Evolutionary conservation across 306 rosid genomes (phyloP).

Genomic region (Chamaecrista fasciculata): DNA sequence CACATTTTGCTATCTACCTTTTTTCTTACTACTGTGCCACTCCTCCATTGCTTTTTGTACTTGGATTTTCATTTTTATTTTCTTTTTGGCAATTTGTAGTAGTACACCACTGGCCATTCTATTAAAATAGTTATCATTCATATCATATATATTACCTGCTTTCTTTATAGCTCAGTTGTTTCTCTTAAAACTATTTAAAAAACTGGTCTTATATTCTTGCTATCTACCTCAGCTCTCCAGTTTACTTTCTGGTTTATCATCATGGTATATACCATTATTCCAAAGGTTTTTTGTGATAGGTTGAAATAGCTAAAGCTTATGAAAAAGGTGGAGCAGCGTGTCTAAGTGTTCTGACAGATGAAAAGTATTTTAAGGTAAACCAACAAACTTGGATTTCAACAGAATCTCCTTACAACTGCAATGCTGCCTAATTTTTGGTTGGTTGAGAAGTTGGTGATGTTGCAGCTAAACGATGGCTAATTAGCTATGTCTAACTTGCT

Average conservation of each 20-base stretch:
- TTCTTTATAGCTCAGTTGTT: neutral
- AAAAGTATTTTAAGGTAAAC: conserved; percentile 82
- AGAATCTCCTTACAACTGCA: neutral
- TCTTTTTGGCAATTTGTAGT: neutral
- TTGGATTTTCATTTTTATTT: too few species aligned
- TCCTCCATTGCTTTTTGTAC: neutral
- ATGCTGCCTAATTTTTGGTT: conserved; percentile 17
- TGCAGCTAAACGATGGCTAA: conserved; percentile 25
- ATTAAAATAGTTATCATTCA: neutral
- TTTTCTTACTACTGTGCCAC: neutral
- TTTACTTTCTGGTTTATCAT: conserved; percentile 26
- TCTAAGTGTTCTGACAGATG: conserved; percentile 90
- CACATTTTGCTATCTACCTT: neutral
- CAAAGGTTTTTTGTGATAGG: conserved; percentile 42
- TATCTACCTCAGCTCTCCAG: neutral
- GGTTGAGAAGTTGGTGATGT: conserved; percentile 6
- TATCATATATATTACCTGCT: neutral
- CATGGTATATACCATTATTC: conserved; percentile 1
- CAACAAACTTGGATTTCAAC: conserved; percentile 8
- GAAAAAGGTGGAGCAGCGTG: conserved; percentile 99
- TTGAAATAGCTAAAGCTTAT: conserved; percentile 83
- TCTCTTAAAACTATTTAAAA: neutral
- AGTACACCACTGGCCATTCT: neutral
- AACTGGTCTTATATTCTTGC: too few species aligned
- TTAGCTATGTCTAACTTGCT: conserved; percentile 28